Base-by-base conservation (phyloP, 495 filamentous ascomycete genomes). In the Trichoderma virens region DNA sequence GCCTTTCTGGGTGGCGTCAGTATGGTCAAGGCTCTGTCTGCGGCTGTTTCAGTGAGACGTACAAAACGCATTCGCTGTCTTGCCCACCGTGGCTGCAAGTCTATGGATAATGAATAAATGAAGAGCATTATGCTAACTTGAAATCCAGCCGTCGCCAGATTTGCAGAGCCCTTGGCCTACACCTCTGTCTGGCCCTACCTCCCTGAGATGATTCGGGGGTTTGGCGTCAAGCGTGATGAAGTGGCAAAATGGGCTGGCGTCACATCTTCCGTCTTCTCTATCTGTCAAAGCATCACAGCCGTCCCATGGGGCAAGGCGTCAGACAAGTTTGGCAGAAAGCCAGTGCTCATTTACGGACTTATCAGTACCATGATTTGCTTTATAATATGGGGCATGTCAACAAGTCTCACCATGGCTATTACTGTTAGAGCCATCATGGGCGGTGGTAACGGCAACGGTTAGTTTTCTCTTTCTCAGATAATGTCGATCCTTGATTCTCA, bases 161-260 rank as follows among this genome's bases (percentile, higher is more conserved):
- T 98, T 70, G 90, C 92, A 61, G 93, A 98, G 72, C 93, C 80
- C 60, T 78, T 96, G 43, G 88, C 91, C 28, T 77, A 92, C 67
- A 96, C 92, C 5, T 92, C 89, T 9, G 85, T 96, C 66, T 90
- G 89, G 66, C 93, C 93, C 18, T 98, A 98, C 72, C 82, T 98
- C 41, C 90, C 90, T 28, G 93, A 92, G 77, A 92, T 96, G 87
- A 90, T 94, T 61, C 83, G 88, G 67, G 86, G 82, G 75, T 88
- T 96, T 65, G 85, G 86, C 20, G 81, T 95, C n/a, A 80, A 86
- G 28, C 80, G 85, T 65, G 80, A 85, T 60, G 80, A 92, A 28
- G 82, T 96, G 56, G 90, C 88, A 59, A 85, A 85, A 81, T 93
- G 88, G 87, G 89, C 87, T 14, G 78, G 90, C 35, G 78, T 92